Evolutionary conservation across 441 rosid genomes (phyloP), one percentile per base, ranked within the genome.

Genomic region (Mallotus repandus): DNA sequence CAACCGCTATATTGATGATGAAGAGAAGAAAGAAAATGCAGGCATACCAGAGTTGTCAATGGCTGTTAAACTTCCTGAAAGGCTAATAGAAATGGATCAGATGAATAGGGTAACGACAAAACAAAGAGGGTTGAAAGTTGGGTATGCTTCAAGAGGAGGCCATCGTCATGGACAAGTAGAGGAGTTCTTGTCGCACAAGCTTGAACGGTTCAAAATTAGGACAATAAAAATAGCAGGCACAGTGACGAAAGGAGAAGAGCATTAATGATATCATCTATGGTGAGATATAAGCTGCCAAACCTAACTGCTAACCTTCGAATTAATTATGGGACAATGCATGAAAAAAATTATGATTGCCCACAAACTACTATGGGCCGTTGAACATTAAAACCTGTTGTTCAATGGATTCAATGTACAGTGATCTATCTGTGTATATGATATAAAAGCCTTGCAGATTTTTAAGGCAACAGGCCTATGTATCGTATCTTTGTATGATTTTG

Each of bases 191-290:
- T 5, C 46, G 9, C 46, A 59, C 11, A 19, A 35, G 14, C 63
- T 59, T 22, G 63, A 59, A 59, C 63, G 63, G 35, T 59, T 59
- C 63, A 59, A 59, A 12, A 59, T 59, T 7, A 59, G 32, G 63
- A 59, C 63, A 6, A 21, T 59, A 19, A 29, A 59, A 10, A 10
- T 59, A 19, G 35, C 2, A 14, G 63, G 63, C 35, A 41, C 5
- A 19, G 61, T 2, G 13, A 35, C 11, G 10, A 59, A 59, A 25
- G 25, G 10, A 6, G 14, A 15, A 54, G 57, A 54, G 19, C 57
- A 54, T 0, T 14, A 16, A 1, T 54, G 16, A 16, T 18, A 29
- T 29, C 32, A 25, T 25, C 32, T 29, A 29, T 29, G 32, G 32
- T 29, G 32, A 29, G 3, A 29, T 29, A 29, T 29, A 29, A 29